Evolutionary conservation across 1,284 basidiomycete species (phyloP), one percentile per base, ranked within the genome.

Genomic region (Naganishia liquefaciens): DNA sequence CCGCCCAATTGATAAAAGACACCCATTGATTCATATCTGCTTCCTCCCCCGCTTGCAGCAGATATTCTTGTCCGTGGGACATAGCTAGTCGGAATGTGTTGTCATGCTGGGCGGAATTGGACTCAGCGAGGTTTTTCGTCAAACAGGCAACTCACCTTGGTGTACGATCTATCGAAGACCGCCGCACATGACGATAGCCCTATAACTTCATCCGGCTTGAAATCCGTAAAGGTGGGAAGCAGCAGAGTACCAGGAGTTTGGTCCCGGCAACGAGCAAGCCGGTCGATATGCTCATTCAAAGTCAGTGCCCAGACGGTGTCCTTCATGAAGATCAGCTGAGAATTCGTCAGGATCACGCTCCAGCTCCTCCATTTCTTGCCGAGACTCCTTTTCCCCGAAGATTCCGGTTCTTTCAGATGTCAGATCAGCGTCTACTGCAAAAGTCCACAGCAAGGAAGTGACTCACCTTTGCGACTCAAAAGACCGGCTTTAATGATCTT

Each of bases 1-100:
- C 89, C 7, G 92, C 93, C 75, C 96, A 98, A 79, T 99, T 99
- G 76, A 99, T 93, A 50, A 86, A 84, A 39, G 88, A 84, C 69
- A 98, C 88, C 95, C 95, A 99, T 69, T 89, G 86, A 74, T 95
- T 90, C 82, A 93, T 85, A 69, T 94, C 90, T 54, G 81, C 78
- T 70, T 89, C 87, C 71, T 85, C 83, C 13, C 82, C 75, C 4
- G 90, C 84, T 74, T 93, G 90, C 49, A 98, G 81, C 33, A 98
- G 84, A 68, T 88, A 87, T 70, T 94, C 90, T 2, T 89, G 87
- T 19, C 88, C 86, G 70, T 88, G 85, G 4, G 86, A 82, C 75
- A 90, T 84, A 46, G 88, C 82, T 69, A 98, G 84, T 25, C 92
- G 87, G 76, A 97, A 88, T 1, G 90, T 87, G 74, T 89, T 80